phyloP scores from a whole-genome alignment of 495 filamentous ascomycete genomes.

The Thermothielavioides terrestris region DNA sequence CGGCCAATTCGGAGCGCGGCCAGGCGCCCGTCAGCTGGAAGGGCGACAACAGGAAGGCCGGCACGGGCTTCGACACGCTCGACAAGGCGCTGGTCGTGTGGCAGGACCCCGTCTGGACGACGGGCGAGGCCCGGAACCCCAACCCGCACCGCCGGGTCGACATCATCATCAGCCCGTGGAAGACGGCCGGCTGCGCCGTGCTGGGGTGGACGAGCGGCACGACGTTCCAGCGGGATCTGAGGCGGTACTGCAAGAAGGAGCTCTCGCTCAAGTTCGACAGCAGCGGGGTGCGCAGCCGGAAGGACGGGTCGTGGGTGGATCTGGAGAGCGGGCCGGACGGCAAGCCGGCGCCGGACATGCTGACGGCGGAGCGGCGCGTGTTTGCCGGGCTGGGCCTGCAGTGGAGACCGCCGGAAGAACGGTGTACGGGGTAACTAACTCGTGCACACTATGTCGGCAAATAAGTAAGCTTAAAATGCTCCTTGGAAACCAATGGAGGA shows the following conservation, averaged over 20 bases:
- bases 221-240: slow-evolving; percentile 82
- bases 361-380: slow-evolving; percentile 69
- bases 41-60: slow-evolving; percentile 27
- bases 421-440: slow-evolving; percentile 69
- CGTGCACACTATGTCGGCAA: neutral
- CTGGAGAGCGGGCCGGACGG: slow-evolving; percentile 38
- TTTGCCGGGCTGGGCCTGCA: slow-evolving; percentile 71
- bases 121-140: slow-evolving; percentile 45
- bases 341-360: slow-evolving; percentile 42
- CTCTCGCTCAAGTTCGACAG: slow-evolving; percentile 81
- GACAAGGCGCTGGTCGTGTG: slow-evolving; percentile 92
- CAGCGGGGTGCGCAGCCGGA: slow-evolving; percentile 66
- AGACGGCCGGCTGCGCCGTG: slow-evolving; percentile 77
- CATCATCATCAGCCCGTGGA: slow-evolving; percentile 87
- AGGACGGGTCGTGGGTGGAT: slow-evolving; percentile 58
- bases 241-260: slow-evolving; percentile 66
- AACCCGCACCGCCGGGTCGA: slow-evolving; percentile 82
- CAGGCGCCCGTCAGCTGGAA: slow-evolving; percentile 56
- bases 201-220: slow-evolving; percentile 82
- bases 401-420: slow-evolving; percentile 63
- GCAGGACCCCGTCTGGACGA: slow-evolving; percentile 63
- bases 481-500: no score
- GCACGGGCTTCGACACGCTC: slow-evolving; percentile 68
- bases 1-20: slow-evolving; percentile 56
- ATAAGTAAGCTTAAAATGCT: neutral